Evolutionary conservation across 2,329 filamentous ascomycete species (phyloP).

Genomic region (Chrysoporthe austroafricana): DNA sequence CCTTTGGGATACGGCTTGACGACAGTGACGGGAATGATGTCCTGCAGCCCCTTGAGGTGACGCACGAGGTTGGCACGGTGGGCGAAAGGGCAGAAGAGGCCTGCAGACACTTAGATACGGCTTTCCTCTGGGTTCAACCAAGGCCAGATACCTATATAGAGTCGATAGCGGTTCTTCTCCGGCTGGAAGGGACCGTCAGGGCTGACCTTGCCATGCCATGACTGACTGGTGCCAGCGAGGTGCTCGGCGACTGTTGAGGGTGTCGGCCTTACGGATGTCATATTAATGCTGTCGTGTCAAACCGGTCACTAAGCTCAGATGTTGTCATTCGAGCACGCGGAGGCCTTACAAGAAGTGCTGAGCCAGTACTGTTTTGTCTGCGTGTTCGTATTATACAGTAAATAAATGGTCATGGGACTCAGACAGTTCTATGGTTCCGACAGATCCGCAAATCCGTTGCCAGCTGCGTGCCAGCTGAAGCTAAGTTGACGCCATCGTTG

Average conservation of each 20-base stretch:
- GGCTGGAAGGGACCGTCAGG: slow-evolving; percentile 34
- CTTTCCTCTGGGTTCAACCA: not conserved
- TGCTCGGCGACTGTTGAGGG: slow-evolving; percentile 20
- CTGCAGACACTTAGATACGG: slow-evolving; percentile 37
- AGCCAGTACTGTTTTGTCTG: too few relatives aligned
- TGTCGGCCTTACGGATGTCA: slow-evolving; percentile 16
- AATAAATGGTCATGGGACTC: too few relatives aligned
- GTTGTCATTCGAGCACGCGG: not conserved
- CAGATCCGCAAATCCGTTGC: not conserved
- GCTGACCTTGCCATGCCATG: slow-evolving; percentile 36
- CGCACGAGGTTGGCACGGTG: slow-evolving; percentile 63
- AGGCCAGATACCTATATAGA: slow-evolving; percentile 34
- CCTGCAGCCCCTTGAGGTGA: slow-evolving; percentile 59
- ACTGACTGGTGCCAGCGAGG: slow-evolving; percentile 25
- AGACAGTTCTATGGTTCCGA: not conserved
- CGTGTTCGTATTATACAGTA: too few relatives aligned
- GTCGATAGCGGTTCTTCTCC: slow-evolving; percentile 34
- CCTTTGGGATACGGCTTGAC: slow-evolving; percentile 71
- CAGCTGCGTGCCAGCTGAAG: not conserved
- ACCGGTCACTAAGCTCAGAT: too few relatives aligned
- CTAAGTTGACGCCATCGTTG: not conserved
- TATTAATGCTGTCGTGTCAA: slow-evolving; percentile 11
- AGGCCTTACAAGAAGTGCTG: not conserved
- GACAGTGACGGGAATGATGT: slow-evolving; percentile 58
- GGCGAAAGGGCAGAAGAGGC: slow-evolving; percentile 68